Evolutionary conservation across 2,329 filamentous ascomycete species (phyloP), one percentile per base, ranked within the genome.

Genomic region (Pseudogymnoascus sp.): DNA sequence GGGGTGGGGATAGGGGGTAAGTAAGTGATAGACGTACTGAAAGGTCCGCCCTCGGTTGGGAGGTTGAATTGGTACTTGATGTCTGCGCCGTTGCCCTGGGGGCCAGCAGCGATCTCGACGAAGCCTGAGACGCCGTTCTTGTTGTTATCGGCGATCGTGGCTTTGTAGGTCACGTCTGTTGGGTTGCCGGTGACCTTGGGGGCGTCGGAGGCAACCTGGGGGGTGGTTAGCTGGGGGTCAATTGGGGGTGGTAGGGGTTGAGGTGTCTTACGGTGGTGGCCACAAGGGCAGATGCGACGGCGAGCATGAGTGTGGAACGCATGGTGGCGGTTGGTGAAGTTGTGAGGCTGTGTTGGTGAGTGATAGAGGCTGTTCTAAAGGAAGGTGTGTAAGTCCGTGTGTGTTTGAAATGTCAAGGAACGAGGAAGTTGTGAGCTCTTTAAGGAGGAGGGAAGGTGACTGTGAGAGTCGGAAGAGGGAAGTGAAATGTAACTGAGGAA

Each of bases 41-140:
- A 87, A 11, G 85, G 83, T 1, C 84, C 83, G 47, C 80, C 79
- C 64, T 77, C 75, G 10, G 78, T 76, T 62, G 86, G 85, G 7
- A 89, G 76, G 69, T 86, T 85, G 26, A 57, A 57, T 34, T 77
- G 74, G 67, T 86, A 79, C 62, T 77, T 74, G 72, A 85, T 83
- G 62, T 77, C 73, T 62, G 87, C 80, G 47, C 86, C 86, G 23
- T 78, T 75, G 61, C 83, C 83, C 63, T 80, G 76, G 8, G 26
- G 5, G 0, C 77, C 72, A 42, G 75, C 75, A 42, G 80, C 75
- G 39, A 74, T 74, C 42, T 36, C 69, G 77, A 14, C 85, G 82
- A 82, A 78, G 63, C 88, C 75, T 60, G 85, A 84, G 68, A 82
- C 82, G 26, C 47, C 47, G 26, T 34, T 57, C 47, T 31, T n/a